Percentiles rank a stretch among this genome's conserved stretches.
Evolutionary conservation across 106 monocot genomes (phyloP).

Genomic region (Dendrobium officinale): DNA sequence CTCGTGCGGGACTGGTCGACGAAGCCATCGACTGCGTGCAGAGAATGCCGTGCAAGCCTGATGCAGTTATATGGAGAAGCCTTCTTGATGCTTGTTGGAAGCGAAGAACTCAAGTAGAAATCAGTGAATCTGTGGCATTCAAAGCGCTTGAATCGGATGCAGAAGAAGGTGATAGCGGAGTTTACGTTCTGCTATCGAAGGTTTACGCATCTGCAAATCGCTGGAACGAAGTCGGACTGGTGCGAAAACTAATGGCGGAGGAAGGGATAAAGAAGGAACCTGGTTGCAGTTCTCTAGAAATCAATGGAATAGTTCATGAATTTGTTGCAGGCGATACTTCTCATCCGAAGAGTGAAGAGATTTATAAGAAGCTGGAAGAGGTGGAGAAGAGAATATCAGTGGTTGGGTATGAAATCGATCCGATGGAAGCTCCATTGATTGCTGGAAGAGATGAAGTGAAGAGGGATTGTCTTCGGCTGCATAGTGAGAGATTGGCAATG

Average conservation of each 20-base stretch:
- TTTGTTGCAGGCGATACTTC: conserved; percentile 67
- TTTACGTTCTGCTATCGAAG: conserved; percentile 50
- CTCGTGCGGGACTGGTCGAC: conserved; percentile 42
- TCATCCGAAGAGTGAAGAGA: conserved; percentile 39
- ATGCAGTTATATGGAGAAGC: conserved; percentile 72
- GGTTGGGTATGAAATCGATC: conserved; percentile 39
- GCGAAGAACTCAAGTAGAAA: conserved; percentile 18
- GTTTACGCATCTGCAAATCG: conserved; percentile 58
- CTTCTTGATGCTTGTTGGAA: conserved; percentile 68
- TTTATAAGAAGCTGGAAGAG: conserved; percentile 38
- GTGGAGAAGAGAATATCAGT: conserved; percentile 22
- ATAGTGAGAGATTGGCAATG: conserved; percentile 70
- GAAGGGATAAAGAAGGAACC: conserved; percentile 62
- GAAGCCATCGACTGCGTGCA: conserved; percentile 54
- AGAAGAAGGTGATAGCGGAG: conserved; percentile 32
- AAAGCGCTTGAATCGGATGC: conserved; percentile 35
- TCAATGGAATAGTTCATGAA: conserved; percentile 52
- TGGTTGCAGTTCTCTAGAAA: conserved; percentile 70
- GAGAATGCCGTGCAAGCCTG: conserved; percentile 49
- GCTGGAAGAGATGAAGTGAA: conserved; percentile 28
- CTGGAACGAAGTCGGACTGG: conserved; percentile 58
- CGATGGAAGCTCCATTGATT: conserved; percentile 40
- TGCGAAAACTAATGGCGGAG: conserved; percentile 53
- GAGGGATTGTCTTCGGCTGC: conserved; percentile 27
- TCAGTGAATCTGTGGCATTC: conserved; percentile 34